These are phyloP conservation scores for Metschnikowia continentalis DNA, from an alignment of 805 yeast genomes.

Conservation along the genomic window DNA sequence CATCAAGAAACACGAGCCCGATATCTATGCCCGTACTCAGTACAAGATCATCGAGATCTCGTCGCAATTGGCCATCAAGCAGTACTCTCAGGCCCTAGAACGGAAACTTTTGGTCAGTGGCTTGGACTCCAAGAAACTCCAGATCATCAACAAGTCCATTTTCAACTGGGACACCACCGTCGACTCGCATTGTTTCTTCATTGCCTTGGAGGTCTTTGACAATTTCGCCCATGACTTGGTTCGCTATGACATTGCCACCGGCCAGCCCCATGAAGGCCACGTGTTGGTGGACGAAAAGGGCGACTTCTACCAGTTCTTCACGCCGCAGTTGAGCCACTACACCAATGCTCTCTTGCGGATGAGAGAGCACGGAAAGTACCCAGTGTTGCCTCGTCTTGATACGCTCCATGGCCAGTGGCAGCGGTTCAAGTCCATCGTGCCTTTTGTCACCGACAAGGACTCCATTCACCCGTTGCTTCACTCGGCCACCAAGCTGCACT, in stretches of 20 bases:
- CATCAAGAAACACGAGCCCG: constrained; percentile 60
- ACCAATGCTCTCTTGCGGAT: constrained; percentile 52
- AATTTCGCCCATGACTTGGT: constrained; percentile 80
- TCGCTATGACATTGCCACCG: constrained; percentile 64
- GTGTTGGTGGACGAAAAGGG: constrained; percentile 70
- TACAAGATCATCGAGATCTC: constrained; percentile 75
- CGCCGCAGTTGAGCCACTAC: constrained; percentile 57
- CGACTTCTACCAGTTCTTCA: constrained; percentile 70
- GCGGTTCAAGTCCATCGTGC: constrained; percentile 26
- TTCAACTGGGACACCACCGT: constrained; percentile 65
- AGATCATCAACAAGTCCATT: constrained; percentile 68
- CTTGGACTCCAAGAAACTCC: constrained; percentile 54
- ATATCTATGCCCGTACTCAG: constrained; percentile 61
- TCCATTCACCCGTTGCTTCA: constrained; percentile 58
- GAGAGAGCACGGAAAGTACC: constrained; percentile 44
- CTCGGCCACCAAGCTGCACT: constrained; percentile 36
- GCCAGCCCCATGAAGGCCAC: constrained; percentile 71
- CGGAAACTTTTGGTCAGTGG: constrained; percentile 32
- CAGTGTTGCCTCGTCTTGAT: constrained; percentile 29
- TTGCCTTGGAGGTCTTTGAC: constrained; percentile 81
- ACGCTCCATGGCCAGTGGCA: constrained; percentile 22
- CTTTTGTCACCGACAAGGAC: constrained; percentile 27
- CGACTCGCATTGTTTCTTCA: constrained; percentile 65
- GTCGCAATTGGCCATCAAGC: constrained; percentile 55
- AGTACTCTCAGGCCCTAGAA: constrained; percentile 36